Base-by-base conservation (phyloP, 805 yeast species). In the Yamadazyma scolyti region DNA sequence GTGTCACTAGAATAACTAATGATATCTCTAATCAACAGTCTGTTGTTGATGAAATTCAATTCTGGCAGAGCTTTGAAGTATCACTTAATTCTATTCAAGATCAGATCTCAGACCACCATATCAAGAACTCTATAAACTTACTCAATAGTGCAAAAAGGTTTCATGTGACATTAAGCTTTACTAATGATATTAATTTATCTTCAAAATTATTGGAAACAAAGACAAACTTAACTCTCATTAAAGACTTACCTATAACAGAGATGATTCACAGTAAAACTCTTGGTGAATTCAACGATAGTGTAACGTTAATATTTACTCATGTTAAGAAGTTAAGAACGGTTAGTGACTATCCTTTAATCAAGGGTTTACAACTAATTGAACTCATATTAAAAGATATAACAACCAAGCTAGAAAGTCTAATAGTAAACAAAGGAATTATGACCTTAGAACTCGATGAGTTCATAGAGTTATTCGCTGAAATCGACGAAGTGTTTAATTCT, bases 51-150 rank as follows among this genome's bases (percentile, higher is more conserved):
- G 97, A 89, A 46, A 65, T 82, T 3, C 74, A 69, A 27, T 88
- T 83, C 43, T 89, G 97, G 97, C 58, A 64, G 6, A 73, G 86
- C 0, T 65, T 84, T 62, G 90, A 84, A 44, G 48, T 56, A 2
- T 79, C 85, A 0, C 59, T 89, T 25, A 35, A 44, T 2, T 59
- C 77, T 1, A 65, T 84, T 1, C 72, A 74, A 31, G 61, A 64
- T 1, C 95, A 87, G 48, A 54, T 84, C 1, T 53, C 65, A 3
- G 61, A 74, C 1, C 65, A 68, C 0, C 79, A 75, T 20, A 73
- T 86, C 1, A 58, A 55, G 13, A 51, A 72, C 6, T 76, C 93
- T 0, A 54, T 87, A 9, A 75, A 72, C 1, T 60, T 83, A 0
- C 61, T 89, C 33, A 73, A 75, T 37, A 59, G 69, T 10, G 87